Evolutionary conservation across 192 early-diverging fungal species (phyloP).

Genomic region (Coemansia sp.): DNA sequence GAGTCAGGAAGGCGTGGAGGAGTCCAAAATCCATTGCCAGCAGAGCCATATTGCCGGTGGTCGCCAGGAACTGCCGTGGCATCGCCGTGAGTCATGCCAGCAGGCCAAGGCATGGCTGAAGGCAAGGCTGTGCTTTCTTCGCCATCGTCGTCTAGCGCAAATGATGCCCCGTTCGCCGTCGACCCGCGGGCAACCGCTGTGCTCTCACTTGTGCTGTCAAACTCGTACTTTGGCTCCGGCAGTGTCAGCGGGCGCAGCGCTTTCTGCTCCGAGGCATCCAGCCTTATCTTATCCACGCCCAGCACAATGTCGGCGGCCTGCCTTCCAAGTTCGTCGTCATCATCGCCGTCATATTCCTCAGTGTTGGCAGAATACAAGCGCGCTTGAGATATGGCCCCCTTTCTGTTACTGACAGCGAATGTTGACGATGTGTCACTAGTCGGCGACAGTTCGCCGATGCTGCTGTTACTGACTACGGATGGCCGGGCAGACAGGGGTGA

Average conservation of each 20-base stretch:
- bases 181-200: conserved; percentile 13
- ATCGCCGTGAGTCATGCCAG: not conserved
- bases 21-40: conserved; percentile 23
- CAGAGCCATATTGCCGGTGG: not conserved
- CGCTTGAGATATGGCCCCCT: not conserved
- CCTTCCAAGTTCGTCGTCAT: conserved; percentile 10
- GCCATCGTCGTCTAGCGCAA: conserved; percentile 40
- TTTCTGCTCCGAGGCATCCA: conserved; percentile 1
- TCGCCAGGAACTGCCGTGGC: not conserved
- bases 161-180: conserved; percentile 45
- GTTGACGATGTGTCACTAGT: conserved; percentile 28
- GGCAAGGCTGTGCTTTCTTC: not conserved
- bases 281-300: conserved; percentile 3
- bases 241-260: conserved; percentile 2
- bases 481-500: conserved; percentile 22
- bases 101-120: conserved; percentile 4
- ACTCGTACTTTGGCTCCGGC: conserved; percentile 1
- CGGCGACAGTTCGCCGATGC: conserved; percentile 28
- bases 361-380: not conserved
- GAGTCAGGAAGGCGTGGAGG: conserved; percentile 31
- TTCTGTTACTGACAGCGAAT: conserved; percentile 5
- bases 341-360: not conserved
- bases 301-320: not conserved
- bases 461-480: conserved; percentile 9
- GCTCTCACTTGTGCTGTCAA: not conserved